phyloP scores from a whole-genome alignment of 441 rosid genomes.

The Aquilaria agallochum region DNA sequence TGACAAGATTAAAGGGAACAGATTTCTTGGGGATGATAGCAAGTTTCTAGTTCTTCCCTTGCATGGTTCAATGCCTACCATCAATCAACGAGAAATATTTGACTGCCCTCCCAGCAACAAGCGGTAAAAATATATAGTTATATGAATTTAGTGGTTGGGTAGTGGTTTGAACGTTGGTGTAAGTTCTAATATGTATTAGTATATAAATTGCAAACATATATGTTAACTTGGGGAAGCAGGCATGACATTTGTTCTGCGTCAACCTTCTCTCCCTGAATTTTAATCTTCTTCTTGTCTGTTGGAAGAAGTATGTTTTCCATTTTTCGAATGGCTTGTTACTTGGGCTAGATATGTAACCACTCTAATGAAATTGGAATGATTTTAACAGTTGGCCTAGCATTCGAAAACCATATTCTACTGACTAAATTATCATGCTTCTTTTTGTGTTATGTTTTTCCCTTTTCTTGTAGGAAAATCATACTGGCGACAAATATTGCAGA shows the following conservation, averaged over 20 bases:
- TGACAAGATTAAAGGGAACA: slow-evolving; percentile 71
- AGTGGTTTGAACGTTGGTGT: background rate
- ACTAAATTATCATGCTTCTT: too few species aligned
- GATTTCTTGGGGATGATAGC: slow-evolving; percentile 68
- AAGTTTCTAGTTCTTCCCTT: slow-evolving; percentile 80
- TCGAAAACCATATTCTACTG: too few species aligned
- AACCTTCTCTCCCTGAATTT: background rate
- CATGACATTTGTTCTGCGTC: background rate
- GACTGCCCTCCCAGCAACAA: slow-evolving; percentile 70
- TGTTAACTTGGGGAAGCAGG: background rate
- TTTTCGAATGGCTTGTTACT: too few species aligned
- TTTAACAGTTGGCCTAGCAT: too few species aligned
- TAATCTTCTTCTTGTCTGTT: slow-evolving; percentile 1
- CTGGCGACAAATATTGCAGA: slow-evolving; percentile 97
- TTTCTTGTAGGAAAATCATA: slow-evolving; percentile 74
- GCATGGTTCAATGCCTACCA: slow-evolving; percentile 93
- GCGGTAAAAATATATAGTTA: slow-evolving; percentile 35
- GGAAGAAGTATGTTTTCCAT: too few species aligned
- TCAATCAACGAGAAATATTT: slow-evolving; percentile 87
- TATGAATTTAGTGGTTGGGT: background rate
- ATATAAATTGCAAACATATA: background rate
- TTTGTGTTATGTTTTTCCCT: background rate
- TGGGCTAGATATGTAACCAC: too few species aligned
- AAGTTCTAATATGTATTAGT: background rate
- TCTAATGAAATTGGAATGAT: too few species aligned